phyloP scores from a whole-genome alignment of 352 stramenopile species.

The Pythium apleroticum region DNA sequence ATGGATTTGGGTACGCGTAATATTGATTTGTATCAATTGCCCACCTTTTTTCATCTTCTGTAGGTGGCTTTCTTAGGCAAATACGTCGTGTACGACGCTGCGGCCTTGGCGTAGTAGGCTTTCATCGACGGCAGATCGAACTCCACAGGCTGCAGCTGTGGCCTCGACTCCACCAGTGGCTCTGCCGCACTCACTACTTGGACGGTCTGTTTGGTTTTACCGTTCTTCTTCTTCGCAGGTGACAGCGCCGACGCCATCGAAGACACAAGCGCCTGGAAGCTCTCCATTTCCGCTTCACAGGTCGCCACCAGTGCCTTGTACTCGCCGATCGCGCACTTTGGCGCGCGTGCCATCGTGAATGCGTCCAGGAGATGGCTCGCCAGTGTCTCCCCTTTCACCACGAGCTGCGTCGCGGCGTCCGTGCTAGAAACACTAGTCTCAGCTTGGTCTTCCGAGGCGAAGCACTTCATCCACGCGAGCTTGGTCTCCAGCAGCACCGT shows the following conservation, averaged over 20 bases:
- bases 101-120: constrained; percentile 55
- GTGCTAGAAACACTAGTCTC: neutral
- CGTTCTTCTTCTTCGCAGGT: constrained; percentile 8
- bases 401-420: constrained; percentile 31
- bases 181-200: neutral
- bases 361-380: constrained; percentile 37
- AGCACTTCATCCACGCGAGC: constrained; percentile 69
- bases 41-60: constrained; percentile 10
- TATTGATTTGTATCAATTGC: neutral
- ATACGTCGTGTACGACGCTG: constrained; percentile 65
- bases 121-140: constrained; percentile 76
- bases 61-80: constrained; percentile 21
- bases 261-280: constrained; percentile 42
- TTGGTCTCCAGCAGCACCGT: constrained; percentile 51
- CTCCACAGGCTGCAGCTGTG: constrained; percentile 9
- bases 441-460: constrained; percentile 13
- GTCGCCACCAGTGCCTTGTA: constrained; percentile 49
- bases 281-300: constrained; percentile 36
- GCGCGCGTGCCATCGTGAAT: constrained; percentile 39
- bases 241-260: constrained; percentile 23
- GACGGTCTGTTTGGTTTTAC: neutral
- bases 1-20: neutral
- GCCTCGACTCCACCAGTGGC: neutral
- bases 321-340: constrained; percentile 35
- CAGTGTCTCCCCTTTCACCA: constrained; percentile 44